Base-by-base conservation (phyloP, 169 alveolate genomes). In the Pseudocohnilembus persalinus region DNA sequence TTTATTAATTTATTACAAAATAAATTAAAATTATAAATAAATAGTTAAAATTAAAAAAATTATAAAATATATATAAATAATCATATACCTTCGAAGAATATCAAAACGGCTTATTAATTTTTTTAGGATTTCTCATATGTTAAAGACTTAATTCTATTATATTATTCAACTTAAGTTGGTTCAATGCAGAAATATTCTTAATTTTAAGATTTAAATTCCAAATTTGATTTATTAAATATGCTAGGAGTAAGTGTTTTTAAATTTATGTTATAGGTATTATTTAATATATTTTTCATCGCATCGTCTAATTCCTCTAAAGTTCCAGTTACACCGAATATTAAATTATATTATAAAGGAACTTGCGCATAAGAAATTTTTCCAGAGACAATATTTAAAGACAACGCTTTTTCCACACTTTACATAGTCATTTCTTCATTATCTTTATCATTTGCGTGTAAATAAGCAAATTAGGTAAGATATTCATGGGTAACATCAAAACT, bases 261-360 rank as follows among this genome's bases (percentile, higher is more conserved):
- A 31, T 28, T 24, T 0, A 75, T 31, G 0, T 75, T 75, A 75
- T 75, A 75, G 30, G 31, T 75, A 31, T 75, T 0, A 0, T n/a
- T n/a, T n/a, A 75, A 16, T 1, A 16, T 11, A 25, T 75, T 0
- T 29, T 75, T 75, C 34, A 75, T 15, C 26, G 25, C 0, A 1
- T 28, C 6, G 24, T 75, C 33, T 29, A 75, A 20, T 0, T 35
- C 31, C 29, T 75, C 4, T 24, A 75, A 64, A 0, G 80, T 75
- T 27, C 80, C 80, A 11, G 80, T 75, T 75, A 75, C 80, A 1
- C 80, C 80, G 26, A 75, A 30, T 0, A 75, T 75, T 26, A 28
- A 28, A 24, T 1, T 31, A 31, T 75, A 75, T 0, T 29, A 28
- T 4, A 31, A 26, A 31, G 80, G 80, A 0, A 75, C 0, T 75